These are phyloP conservation scores for Penicillium sp. DNA, from an alignment of 2,329 filamentous ascomycete genomes.

Conservation along the genomic window DNA sequence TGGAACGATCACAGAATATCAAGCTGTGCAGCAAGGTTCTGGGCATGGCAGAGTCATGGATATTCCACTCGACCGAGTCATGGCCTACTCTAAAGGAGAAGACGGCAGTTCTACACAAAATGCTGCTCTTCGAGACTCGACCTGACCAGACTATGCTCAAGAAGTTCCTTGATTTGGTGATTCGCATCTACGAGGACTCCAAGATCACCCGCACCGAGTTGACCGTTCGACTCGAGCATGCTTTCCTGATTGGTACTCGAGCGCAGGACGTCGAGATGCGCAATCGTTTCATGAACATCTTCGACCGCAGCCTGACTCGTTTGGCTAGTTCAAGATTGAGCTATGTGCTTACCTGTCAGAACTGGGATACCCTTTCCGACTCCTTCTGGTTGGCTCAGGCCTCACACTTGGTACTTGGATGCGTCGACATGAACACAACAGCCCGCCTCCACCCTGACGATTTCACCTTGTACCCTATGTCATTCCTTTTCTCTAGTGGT, in stretches of 20 bases:
- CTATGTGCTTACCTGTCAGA: conserved; percentile 87
- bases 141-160: conserved; percentile 79
- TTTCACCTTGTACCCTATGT: conserved; percentile 73
- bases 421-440: conserved; percentile 77
- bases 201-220: conserved; percentile 94
- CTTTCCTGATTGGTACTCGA: conserved; percentile 91
- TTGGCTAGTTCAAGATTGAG: conserved; percentile 83
- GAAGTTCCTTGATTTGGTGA: conserved; percentile 92
- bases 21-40: conserved; percentile 88
- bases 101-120: conserved; percentile 97
- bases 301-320: conserved; percentile 91
- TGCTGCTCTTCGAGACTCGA: conserved; percentile 90
- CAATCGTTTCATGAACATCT: conserved; percentile 93
- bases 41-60: conserved; percentile 91
- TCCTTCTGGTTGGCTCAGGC: conserved; percentile 98
- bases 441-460: conserved; percentile 80
- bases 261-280: conserved; percentile 95
- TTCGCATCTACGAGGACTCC: conserved; percentile 95
- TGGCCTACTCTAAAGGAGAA: conserved; percentile 99
- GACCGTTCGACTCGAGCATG: conserved; percentile 95
- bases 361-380: conserved; percentile 93
- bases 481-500: conserved; percentile 70
- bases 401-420: conserved; percentile 86
- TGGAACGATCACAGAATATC: conserved; percentile 89
- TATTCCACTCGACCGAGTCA: conserved; percentile 90